A percentile compares a stretch with the other conserved stretches of the same genome.
These are phyloP conservation scores for Millerago galiae DNA, from an alignment of 805 yeast species.

Conservation along the genomic window DNA sequence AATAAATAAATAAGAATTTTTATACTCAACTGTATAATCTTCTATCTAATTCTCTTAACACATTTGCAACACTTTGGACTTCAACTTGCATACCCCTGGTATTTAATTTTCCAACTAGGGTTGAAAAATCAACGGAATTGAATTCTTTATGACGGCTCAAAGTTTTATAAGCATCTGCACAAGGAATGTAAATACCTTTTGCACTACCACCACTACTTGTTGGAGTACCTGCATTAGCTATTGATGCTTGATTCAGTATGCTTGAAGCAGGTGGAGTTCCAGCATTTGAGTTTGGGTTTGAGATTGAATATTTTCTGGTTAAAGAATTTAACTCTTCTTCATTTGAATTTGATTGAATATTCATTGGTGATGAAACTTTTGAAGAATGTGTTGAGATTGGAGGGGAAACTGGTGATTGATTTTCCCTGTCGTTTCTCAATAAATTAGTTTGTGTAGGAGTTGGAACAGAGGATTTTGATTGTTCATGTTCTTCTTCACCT, in stretches of 20 bases:
- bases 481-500: slow-evolving; percentile 7
- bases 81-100: slow-evolving; percentile 88
- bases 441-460: neutral
- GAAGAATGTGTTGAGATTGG: slow-evolving; percentile 22
- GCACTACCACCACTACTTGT: slow-evolving; percentile 8
- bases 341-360: slow-evolving; percentile 7
- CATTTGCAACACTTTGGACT: slow-evolving; percentile 84
- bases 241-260: neutral
- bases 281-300: slow-evolving; percentile 5
- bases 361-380: slow-evolving; percentile 23
- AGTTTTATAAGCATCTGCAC: slow-evolving; percentile 86
- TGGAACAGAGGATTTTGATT: neutral
- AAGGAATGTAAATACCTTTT: slow-evolving; percentile 63
- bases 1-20: neutral
- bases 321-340: slow-evolving; percentile 23
- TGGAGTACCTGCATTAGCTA: neutral
- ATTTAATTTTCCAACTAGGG: slow-evolving; percentile 65
- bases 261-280: slow-evolving; percentile 3
- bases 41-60: slow-evolving; percentile 74
- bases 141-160: slow-evolving; percentile 77
- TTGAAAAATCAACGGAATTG: slow-evolving; percentile 63
- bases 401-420: slow-evolving; percentile 24
- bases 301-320: slow-evolving; percentile 3
- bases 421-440: slow-evolving; percentile 5
- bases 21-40: slow-evolving; percentile 16